Evolutionary conservation across 2,329 filamentous ascomycete genomes (phyloP), one percentile per base, ranked within the genome.

Genomic region (Penicillium palitans): DNA sequence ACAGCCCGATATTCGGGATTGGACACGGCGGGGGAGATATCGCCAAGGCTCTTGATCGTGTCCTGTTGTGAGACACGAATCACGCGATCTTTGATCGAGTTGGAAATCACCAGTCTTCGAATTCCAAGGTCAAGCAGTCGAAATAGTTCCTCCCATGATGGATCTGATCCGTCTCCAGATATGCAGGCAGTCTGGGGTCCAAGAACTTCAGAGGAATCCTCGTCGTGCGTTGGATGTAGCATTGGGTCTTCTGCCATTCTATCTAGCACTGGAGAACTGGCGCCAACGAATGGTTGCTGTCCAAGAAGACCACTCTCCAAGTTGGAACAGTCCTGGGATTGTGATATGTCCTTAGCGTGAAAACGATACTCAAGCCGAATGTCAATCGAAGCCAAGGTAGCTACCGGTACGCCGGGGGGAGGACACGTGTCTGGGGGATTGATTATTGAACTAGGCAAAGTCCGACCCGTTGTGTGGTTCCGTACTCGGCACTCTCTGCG

Each of bases 1-100:
- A 74, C 76, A 59, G 69, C 63, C 44, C 64, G 62, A 52, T 77
- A 75, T 5, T 65, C 61, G 9, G 57, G 59, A 15, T 65, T 70
- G 47, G 76, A 74, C 9, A 74, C 54, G 12, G 57, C 61, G 7
- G 75, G 74, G 2, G 63, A 66, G 5, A 74, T 59, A 13, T 63
- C 56, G 2, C 65, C 57, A 35, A 76, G 57, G 35, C 53, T 59
- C 31, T 60, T 57, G 13, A 64, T 54, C 15, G 44, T 39, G 9
- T 54, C 48, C 3, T 60, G 33, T 7, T 44, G 52, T n/a, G 51
- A 21, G 4, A 58, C 19, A 15, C 27, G n/a, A 25, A 58, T 58
- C 27, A 21, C 24, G 6, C 49, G 19, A 12, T 33, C 35, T 41
- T 61, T 62, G 19, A 49, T 49, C 8, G 48, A 24, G 2, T 41